These are phyloP conservation scores for Pelagophyceae sp. DNA, from an alignment of 352 stramenopile genomes.

Conservation along the genomic window DNA sequence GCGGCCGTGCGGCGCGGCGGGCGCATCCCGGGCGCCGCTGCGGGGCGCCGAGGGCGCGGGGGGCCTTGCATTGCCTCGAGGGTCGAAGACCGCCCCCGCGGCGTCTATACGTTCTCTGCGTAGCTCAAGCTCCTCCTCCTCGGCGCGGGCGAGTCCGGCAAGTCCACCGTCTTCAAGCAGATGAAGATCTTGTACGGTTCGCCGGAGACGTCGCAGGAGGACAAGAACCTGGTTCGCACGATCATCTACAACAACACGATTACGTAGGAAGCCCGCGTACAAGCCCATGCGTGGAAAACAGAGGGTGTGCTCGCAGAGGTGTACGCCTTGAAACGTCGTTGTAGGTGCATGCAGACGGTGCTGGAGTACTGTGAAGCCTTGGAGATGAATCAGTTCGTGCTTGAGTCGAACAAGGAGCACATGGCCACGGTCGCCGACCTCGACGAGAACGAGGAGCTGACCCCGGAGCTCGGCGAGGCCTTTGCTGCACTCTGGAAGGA, in stretches of 20 bases:
- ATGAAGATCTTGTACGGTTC: constrained; percentile 58
- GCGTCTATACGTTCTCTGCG: too few relatives aligned
- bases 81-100: too few relatives aligned
- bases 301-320: too few relatives aligned
- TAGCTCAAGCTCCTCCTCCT: constrained; percentile 14
- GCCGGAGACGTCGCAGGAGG: constrained; percentile 20
- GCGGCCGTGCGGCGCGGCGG: too few relatives aligned
- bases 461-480: constrained; percentile 70
- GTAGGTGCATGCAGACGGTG: neutral
- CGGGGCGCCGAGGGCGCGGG: too few relatives aligned
- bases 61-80: too few relatives aligned
- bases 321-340: too few relatives aligned
- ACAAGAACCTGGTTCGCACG: constrained; percentile 40
- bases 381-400: constrained; percentile 17
- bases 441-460: constrained; percentile 56
- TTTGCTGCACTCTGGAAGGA: constrained; percentile 87
- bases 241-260: constrained; percentile 23
- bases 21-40: too few relatives aligned
- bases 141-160: constrained; percentile 13
- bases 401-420: constrained; percentile 40
- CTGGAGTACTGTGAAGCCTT: neutral
- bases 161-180: constrained; percentile 51
- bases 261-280: too few relatives aligned
- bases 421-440: constrained; percentile 64
- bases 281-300: too few relatives aligned